Conservation (phyloP, 352 stramenopile genomes). For the Phytophthora pseudosyringae region DNA sequence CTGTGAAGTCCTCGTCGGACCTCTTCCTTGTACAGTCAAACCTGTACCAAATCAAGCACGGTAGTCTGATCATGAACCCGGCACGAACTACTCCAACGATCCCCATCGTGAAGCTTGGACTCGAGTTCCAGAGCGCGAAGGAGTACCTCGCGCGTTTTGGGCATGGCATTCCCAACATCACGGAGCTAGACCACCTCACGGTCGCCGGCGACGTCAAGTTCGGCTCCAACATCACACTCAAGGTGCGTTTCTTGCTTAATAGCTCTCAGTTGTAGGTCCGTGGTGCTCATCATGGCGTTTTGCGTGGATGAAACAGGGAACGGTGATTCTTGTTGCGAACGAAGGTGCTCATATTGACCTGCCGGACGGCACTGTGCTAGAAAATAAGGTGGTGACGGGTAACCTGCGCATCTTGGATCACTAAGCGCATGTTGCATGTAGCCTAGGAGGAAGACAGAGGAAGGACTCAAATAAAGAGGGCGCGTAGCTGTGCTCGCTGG, state of each 20-base stretch:
- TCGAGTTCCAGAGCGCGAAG: slow-evolving; percentile 90
- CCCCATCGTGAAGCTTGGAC: slow-evolving; percentile 93
- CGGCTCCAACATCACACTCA: slow-evolving; percentile 92
- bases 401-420: slow-evolving; percentile 95
- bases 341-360: slow-evolving; percentile 94
- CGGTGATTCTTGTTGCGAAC: slow-evolving; percentile 95
- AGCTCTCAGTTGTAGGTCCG: not conserved
- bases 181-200: slow-evolving; percentile 94
- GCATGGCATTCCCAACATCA: slow-evolving; percentile 92
- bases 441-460: slow-evolving; percentile 1
- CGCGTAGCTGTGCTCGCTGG: slow-evolving; percentile 11
- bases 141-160: slow-evolving; percentile 91
- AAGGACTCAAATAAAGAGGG: slow-evolving; percentile 10
- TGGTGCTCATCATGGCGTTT: slow-evolving; percentile 4
- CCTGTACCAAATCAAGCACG: slow-evolving; percentile 94
- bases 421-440: slow-evolving; percentile 41
- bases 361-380: slow-evolving; percentile 91
- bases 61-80: slow-evolving; percentile 90
- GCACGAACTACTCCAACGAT: slow-evolving; percentile 83
- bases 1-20: slow-evolving; percentile 99
- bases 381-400: slow-evolving; percentile 95
- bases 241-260: slow-evolving; percentile 49
- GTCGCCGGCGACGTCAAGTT: slow-evolving; percentile 94
- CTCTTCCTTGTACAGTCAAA: slow-evolving; percentile 96
- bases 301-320: slow-evolving; percentile 67